Base-by-base conservation (phyloP, 1,139 yeast species). In the Hyphopichia buzzinii region DNA sequence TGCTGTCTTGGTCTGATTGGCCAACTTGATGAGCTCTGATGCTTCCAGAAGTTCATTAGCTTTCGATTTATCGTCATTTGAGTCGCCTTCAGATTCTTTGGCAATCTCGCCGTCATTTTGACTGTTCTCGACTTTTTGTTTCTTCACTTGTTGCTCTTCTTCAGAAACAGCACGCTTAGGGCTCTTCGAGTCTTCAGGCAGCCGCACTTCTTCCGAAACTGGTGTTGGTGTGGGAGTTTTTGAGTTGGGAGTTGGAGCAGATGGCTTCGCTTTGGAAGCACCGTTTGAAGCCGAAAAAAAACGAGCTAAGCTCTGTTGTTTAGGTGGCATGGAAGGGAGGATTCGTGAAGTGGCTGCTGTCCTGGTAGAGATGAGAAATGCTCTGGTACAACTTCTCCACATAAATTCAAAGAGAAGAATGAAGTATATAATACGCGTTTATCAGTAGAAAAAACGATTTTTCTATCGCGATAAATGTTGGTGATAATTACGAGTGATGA, bases 301-400 rank as follows among this genome's bases (percentile, higher is more conserved):
- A 15, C 70, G 49, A 4, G 60, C 66, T 29, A 66, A 46, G 14
- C 64, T 54, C 46, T 65, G 72, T 43, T 67, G 72, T 42, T 61
- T 32, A 4, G 35, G 69, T 8, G 64, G 59, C 70, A 64, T 64
- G 27, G 23, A 10, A n/a, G n/a, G n/a, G n/a, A n/a, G n/a, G n/a
- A n/a, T n/a, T n/a, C n/a, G n/a, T n/a, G n/a, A n/a, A n/a, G n/a
- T n/a, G n/a, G n/a, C n/a, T n/a, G n/a, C n/a, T n/a, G n/a, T n/a
- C n/a, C n/a, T n/a, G n/a, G n/a, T n/a, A n/a, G n/a, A n/a, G n/a
- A n/a, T n/a, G n/a, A n/a, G n/a, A n/a, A n/a, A n/a, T n/a, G n/a
- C n/a, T n/a, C n/a, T n/a, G n/a, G 23, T 7, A 6, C 23, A 19
- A 10, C 23, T 19, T 19, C 23, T 19, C 23, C 23, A 19, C 23